Evolutionary conservation across 2,329 filamentous ascomycete species (phyloP), one percentile per base, ranked within the genome.

Genomic region (Aspergillus ustus): DNA sequence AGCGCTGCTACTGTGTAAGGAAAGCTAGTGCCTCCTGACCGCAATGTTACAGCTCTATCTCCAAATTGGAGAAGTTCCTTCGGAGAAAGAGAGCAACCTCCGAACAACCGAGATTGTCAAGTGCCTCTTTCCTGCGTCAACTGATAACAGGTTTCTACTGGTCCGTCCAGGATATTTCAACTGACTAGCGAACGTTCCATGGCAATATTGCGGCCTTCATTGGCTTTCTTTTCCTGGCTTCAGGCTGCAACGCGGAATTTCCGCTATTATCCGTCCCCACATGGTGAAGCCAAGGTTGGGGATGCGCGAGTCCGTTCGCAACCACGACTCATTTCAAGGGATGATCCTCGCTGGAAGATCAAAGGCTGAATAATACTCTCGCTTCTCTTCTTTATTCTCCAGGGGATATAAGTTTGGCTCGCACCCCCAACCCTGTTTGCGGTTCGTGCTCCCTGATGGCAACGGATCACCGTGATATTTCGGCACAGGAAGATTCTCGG

Each of bases 361-460:
- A 53, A 37, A 29, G 22, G 53, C 43, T 61, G 54, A 57, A 44
- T 61, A 58, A 54, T 57, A 34, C 19, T 60, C 52, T 15, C 44
- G 8, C 25, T 51, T 51, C 43, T 34, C 50, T 50, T 48, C 28
- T 19, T 29, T 20, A 25, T 46, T n/a, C 44, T 20, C 25, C 45
- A 7, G 15, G 28, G 48, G 7, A 19, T 52, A 44, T 57, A 57
- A 61, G 19, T 25, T 25, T 17, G 52, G 25, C 28, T 56, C 13
- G 25, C 15, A 9, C 20, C 22, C 50, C 28, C 29, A 5, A n/a
- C 17, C 28, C 49, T 46, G 15, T 31, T 40, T 20, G 44, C 28
- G 37, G 7, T 52, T 50, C 44, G 17, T 9, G 17, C 11, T 15
- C 28, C 49, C 46, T 29, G 7, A 53, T 52, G 48, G 37, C 40